Base-by-base conservation (phyloP, 768 basidiomycete species). In the Panaeolus cyanescens region DNA sequence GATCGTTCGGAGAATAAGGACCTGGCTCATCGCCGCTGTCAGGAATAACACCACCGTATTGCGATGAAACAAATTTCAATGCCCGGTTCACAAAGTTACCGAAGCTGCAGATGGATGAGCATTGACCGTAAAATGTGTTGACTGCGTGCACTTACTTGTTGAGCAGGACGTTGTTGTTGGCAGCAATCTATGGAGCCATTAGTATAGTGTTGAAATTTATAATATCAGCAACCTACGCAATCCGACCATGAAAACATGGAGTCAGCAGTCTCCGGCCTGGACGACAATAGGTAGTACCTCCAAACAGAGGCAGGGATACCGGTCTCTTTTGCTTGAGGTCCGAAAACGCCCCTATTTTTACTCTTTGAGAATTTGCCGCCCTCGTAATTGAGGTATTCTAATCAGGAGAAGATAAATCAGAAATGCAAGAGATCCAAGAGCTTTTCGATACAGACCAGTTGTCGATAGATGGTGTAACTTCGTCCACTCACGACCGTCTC, bases 321-420 rank as follows among this genome's bases (percentile, higher is more conserved):
- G 2, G 97, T 96, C 62, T 97, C 93, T 69, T 86, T 92, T 0
- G 96, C 97, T 15, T 89, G 90, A 59, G 95, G 94, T 28, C 97
- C 97, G 65, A 99, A 99, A 2, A 99, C 96, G 40, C 96, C 97
- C 58, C 96, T 90, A 66, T 95, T 95, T 65, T 92, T 88, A 70
- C 94, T 95, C 79, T 99, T 99, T 39, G 95, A 97, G 82, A 99
- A 99, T 72, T 99, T 99, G 36, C 96, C 96, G 28, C 95, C 93
- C 72, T 99, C 97, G 74, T 99, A 99, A 70, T 99, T 98, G 66
- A 99, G 80, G 72, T 96, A 98, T 74, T 99, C 96, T 96, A 67
- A 32, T 59, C 8, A 32, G 36, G 6, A 10, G 28, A 28, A 17
- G 54, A 60, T 34, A 60, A 54, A n/a, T 15, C 36, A n/a, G 19